Evolutionary conservation across 2,329 filamentous ascomycete genomes (phyloP).

Genomic region (Talaromyces albobiverticillius): DNA sequence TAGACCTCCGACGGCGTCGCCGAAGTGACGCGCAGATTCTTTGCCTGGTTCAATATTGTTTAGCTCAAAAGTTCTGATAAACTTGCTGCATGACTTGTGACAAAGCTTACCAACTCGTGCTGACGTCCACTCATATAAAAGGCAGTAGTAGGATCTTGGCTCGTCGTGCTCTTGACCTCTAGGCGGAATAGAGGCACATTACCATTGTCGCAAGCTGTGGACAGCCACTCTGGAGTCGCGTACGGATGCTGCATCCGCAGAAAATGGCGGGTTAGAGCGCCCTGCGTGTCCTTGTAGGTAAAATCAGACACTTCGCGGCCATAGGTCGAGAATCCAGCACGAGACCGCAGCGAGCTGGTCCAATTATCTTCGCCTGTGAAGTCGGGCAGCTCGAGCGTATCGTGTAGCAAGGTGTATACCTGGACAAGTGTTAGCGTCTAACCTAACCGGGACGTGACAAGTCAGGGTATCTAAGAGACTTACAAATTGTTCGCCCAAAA

Average conservation of each 20-base stretch:
- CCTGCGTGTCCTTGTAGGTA: slow-evolving; percentile 13
- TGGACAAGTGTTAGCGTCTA: neutral
- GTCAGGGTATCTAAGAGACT: neutral
- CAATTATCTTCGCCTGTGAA: slow-evolving; percentile 11
- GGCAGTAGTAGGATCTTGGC: slow-evolving; percentile 7
- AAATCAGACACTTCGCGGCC: slow-evolving; percentile 10
- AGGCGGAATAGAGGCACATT: slow-evolving; percentile 10
- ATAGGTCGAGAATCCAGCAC: slow-evolving; percentile 10
- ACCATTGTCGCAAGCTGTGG: slow-evolving; percentile 2
- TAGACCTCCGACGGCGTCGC: slow-evolving; percentile 6
- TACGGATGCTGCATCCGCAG: slow-evolving; percentile 5
- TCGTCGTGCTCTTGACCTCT: slow-evolving; percentile 10
- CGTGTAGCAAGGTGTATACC: slow-evolving; percentile 11
- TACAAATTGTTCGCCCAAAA: slow-evolving; percentile 11
- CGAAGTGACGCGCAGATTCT: slow-evolving; percentile 7
- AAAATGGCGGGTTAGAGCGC: slow-evolving; percentile 4
- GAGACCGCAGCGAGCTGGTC: slow-evolving; percentile 12
- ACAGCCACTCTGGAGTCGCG: slow-evolving; percentile 6
- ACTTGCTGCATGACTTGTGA: slow-evolving; percentile 6
- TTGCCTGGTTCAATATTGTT: slow-evolving; percentile 7
- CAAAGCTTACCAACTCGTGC: slow-evolving; percentile 10
- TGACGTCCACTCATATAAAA: slow-evolving; percentile 10
- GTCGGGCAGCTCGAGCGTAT: slow-evolving; percentile 9
- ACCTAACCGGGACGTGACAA: neutral
- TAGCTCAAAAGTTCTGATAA: slow-evolving; percentile 1